Evolutionary conservation across 805 yeast genomes (phyloP).

Genomic region (Tetrapisispora pingtungensis): DNA sequence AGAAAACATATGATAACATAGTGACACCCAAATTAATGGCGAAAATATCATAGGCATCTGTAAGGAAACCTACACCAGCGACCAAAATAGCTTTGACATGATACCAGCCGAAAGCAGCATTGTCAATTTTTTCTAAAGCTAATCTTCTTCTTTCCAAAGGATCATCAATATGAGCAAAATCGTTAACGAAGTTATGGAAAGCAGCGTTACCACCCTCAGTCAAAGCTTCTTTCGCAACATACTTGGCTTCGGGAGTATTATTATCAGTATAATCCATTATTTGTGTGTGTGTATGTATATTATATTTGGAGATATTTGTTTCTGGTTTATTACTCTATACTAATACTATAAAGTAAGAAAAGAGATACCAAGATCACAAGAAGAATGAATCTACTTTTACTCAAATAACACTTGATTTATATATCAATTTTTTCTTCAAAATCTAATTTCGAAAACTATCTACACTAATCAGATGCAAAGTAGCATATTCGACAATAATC

Average conservation of each 20-base stretch:
- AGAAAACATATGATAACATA: conserved; percentile 70
- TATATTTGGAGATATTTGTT: too few relatives aligned
- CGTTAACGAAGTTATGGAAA: conserved; percentile 71
- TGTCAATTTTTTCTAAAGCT: conserved; percentile 76
- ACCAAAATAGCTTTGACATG: conserved; percentile 72
- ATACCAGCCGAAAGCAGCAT: conserved; percentile 72
- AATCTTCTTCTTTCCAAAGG: conserved; percentile 81
- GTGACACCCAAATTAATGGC: conserved; percentile 77
- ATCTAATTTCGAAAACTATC: too few relatives aligned
- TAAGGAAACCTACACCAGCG: conserved; percentile 90
- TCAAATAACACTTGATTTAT: too few relatives aligned
- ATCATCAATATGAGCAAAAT: conserved; percentile 72
- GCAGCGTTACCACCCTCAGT: conserved; percentile 77
- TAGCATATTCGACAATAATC: too few relatives aligned
- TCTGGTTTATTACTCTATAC: too few relatives aligned
- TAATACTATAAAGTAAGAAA: too few relatives aligned
- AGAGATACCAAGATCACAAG: too few relatives aligned
- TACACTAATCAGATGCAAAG: too few relatives aligned
- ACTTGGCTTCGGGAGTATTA: not conserved
- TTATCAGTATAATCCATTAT: not conserved
- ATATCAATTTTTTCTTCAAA: too few relatives aligned
- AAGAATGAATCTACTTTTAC: too few relatives aligned
- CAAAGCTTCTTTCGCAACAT: not conserved
- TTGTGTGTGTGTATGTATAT: not conserved
- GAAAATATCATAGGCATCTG: conserved; percentile 87